phyloP scores from a whole-genome alignment of 306 rosid genomes.

The Inga laurina region DNA sequence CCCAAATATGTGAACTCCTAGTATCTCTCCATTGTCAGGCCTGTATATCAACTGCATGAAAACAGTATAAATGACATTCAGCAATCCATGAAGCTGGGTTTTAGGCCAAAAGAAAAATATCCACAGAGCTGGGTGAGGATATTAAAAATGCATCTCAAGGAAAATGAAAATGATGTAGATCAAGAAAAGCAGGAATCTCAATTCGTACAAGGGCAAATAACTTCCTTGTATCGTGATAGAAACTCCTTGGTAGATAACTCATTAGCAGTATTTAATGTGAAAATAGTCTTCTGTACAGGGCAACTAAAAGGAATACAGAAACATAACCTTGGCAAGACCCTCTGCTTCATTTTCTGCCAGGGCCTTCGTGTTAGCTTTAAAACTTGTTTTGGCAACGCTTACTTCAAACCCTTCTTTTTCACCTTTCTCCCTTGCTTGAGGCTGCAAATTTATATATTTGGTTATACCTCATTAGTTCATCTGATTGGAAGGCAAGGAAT shows the following conservation, averaged over 20 bases:
- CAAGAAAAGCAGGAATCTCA: neutral
- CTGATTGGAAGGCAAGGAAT: neutral
- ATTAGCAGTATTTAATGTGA: neutral
- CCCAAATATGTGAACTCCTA: conserved; percentile 97
- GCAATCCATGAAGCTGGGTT: neutral
- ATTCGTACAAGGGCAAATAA: neutral
- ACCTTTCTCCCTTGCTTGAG: conserved; percentile 79
- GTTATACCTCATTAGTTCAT: conserved; percentile 17
- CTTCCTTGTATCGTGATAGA: neutral
- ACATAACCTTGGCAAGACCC: conserved; percentile 75
- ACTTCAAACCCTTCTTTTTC: conserved; percentile 72
- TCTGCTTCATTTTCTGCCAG: conserved; percentile 88
- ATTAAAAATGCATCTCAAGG: neutral
- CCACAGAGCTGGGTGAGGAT: neutral
- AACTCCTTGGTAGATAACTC: neutral
- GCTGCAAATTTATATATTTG: conserved; percentile 51
- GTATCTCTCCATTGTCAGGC: conserved; percentile 97
- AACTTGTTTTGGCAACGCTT: conserved; percentile 74
- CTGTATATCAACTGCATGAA: conserved; percentile 86
- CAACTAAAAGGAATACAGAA: conserved; percentile 1
- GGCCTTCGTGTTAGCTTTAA: conserved; percentile 90
- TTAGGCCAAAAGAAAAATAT: neutral
- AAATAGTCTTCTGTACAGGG: neutral
- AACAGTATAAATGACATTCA: conserved; percentile 30
- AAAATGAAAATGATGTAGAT: neutral